Conservation (phyloP, 768 basidiomycete genomes). For the Tricholoma saponaceum region DNA sequence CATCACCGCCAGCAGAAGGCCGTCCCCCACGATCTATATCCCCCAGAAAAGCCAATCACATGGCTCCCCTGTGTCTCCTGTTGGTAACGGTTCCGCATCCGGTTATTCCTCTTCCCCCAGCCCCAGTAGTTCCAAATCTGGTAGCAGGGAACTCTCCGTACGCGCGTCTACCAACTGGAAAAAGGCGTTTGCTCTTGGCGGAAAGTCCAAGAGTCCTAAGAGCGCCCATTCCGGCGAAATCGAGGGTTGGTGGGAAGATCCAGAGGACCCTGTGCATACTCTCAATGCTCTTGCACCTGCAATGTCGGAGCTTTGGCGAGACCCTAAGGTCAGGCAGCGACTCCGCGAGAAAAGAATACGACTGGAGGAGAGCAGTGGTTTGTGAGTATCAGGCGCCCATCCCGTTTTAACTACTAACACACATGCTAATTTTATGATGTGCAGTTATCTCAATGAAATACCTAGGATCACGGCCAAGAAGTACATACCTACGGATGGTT, state of each 20-base stretch:
- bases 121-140: constrained; percentile 30
- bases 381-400: constrained; percentile 46
- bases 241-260: constrained; percentile 84
- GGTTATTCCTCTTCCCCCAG: constrained; percentile 18
- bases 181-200: constrained; percentile 57
- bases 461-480: constrained; percentile 74
- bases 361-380: constrained; percentile 80
- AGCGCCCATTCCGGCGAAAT: constrained; percentile 68
- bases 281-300: constrained; percentile 57
- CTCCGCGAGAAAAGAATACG: constrained; percentile 64
- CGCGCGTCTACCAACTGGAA: constrained; percentile 68
- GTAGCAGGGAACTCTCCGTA: constrained; percentile 52
- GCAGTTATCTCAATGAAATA: constrained; percentile 79
- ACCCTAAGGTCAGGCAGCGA: constrained; percentile 58
- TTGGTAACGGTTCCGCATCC: constrained; percentile 18
- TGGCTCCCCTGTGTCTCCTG: constrained; percentile 25
- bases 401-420: not conserved
- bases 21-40: constrained; percentile 46
- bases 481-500: constrained; percentile 77
- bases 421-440: constrained; percentile 3
- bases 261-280: constrained; percentile 73
- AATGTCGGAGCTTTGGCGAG: constrained; percentile 77
- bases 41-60: constrained; percentile 32
- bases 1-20: constrained; percentile 34
- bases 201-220: constrained; percentile 63